Percentiles rank a stretch among this genome's conserved stretches.
These are phyloP conservation scores for Raffaelea arxii DNA, from an alignment of 2,329 filamentous ascomycete genomes.

Conservation along the genomic window DNA sequence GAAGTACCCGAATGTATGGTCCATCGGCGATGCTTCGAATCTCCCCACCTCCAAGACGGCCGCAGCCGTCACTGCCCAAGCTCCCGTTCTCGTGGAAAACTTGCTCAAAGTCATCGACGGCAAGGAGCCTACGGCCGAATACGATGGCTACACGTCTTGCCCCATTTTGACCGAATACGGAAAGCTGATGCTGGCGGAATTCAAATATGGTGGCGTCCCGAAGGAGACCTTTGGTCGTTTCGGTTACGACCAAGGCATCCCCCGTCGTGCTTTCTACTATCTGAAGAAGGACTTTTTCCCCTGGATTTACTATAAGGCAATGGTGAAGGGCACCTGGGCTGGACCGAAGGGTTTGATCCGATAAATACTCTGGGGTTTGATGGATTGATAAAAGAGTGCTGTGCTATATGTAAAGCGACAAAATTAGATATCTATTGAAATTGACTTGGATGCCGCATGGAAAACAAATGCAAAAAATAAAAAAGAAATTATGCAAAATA, in stretches of 20 bases:
- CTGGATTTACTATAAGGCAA: slow-evolving; percentile 43
- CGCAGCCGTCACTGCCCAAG: slow-evolving; percentile 32
- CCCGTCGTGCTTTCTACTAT: slow-evolving; percentile 28
- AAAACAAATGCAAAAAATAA: too few relatives aligned
- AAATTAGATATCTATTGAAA: too few relatives aligned
- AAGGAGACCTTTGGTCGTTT: slow-evolving; percentile 31
- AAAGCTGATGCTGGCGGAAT: slow-evolving; percentile 36
- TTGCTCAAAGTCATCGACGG: slow-evolving; percentile 25
- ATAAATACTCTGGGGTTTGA: too few relatives aligned
- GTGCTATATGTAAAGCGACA: too few relatives aligned
- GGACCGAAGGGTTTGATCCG: slow-evolving; percentile 30
- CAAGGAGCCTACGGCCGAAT: slow-evolving; percentile 21
- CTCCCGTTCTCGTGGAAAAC: slow-evolving; percentile 33
- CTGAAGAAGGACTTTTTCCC: slow-evolving; percentile 42
- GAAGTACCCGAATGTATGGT: slow-evolving; percentile 48
- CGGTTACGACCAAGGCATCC: slow-evolving; percentile 28
- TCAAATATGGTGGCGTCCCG: slow-evolving; percentile 35
- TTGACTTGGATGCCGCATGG: too few relatives aligned
- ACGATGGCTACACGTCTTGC: slow-evolving; percentile 36
- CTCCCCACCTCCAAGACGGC: slow-evolving; percentile 44
- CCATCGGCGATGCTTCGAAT: slow-evolving; percentile 47
- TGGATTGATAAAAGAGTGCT: too few relatives aligned
- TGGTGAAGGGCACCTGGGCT: slow-evolving; percentile 46
- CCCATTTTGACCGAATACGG: slow-evolving; percentile 33
- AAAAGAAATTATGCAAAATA: too few relatives aligned